phyloP scores from a whole-genome alignment of 2,329 filamentous ascomycete species.

The Coniochaeta sp. region DNA sequence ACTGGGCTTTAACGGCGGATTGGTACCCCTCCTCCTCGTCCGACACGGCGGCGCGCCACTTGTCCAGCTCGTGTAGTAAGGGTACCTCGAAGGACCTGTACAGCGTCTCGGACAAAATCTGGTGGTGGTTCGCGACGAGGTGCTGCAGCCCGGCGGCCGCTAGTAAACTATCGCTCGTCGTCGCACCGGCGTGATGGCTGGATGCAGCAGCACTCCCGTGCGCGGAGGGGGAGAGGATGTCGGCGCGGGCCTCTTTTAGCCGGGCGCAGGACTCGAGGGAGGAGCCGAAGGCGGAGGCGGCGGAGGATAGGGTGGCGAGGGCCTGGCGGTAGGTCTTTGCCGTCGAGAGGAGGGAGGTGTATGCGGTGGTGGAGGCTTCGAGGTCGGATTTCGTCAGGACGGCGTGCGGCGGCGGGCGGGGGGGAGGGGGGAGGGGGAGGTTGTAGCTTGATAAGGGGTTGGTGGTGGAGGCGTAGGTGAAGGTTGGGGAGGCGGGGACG shows the following conservation, averaged over 20 bases:
- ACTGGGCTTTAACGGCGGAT: constrained; percentile 45
- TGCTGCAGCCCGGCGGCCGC: constrained; percentile 59
- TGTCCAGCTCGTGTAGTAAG: constrained; percentile 60
- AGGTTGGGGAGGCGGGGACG: constrained; percentile 56
- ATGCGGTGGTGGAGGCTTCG: constrained; percentile 54
- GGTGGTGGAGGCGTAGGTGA: constrained; percentile 56
- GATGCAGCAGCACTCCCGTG: no score
- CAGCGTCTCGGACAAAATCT: constrained; percentile 62
- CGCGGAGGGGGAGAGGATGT: constrained; percentile 43
- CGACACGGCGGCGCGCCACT: constrained; percentile 55
- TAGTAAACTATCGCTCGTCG: constrained; percentile 57
- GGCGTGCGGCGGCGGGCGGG: constrained; percentile 46
- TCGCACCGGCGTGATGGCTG: no score
- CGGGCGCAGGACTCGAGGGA: constrained; percentile 63
- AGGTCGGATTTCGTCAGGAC: constrained; percentile 59
- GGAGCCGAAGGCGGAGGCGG: constrained; percentile 56
- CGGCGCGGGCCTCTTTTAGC: constrained; percentile 58
- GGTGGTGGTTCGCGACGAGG: constrained; percentile 62
- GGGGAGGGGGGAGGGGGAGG: constrained; percentile 54
- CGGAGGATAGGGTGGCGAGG: constrained; percentile 51
- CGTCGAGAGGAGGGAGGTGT: constrained; percentile 52
- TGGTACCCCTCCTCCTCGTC: constrained; percentile 58
- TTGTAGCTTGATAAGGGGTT: constrained; percentile 53
- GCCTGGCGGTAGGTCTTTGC: constrained; percentile 59
- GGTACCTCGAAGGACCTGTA: constrained; percentile 64